Conservation (phyloP, 139 green algal species). For the Marvania coccoides region DNA sequence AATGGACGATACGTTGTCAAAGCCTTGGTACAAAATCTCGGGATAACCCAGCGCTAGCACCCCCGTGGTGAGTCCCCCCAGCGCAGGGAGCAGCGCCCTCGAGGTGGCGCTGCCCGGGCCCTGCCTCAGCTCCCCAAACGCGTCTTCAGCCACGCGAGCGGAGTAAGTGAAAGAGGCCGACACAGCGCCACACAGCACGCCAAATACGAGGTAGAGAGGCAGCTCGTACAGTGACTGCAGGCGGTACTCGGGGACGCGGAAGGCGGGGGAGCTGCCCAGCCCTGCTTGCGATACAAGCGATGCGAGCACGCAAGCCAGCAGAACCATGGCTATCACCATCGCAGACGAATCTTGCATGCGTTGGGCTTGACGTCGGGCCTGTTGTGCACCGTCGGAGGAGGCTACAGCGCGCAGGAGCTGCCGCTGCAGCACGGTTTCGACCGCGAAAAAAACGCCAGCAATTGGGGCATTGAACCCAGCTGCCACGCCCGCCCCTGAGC, state of each 20-base stretch:
- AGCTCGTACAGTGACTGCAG: constrained; percentile 55
- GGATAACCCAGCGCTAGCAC: constrained; percentile 53
- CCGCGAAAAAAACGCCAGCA: constrained; percentile 86
- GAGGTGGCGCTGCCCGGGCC: not conserved
- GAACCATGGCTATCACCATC: constrained; percentile 58
- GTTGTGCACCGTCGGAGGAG: not conserved
- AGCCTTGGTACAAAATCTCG: constrained; percentile 75
- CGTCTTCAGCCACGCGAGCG: constrained; percentile 21
- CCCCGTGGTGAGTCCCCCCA: constrained; percentile 60
- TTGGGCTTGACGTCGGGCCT: not conserved
- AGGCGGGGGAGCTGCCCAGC: constrained; percentile 55
- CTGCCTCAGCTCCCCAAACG: constrained; percentile 18
- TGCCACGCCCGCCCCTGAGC: constrained; percentile 79
- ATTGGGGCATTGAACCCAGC: constrained; percentile 94
- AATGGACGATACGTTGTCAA: constrained; percentile 71
- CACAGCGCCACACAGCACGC: constrained; percentile 52
- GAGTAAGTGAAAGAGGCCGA: constrained; percentile 37
- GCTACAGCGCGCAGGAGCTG: not conserved
- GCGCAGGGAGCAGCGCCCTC: constrained; percentile 27
- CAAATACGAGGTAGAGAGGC: constrained; percentile 66
- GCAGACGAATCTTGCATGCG: not conserved
- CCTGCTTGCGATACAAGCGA: constrained; percentile 55
- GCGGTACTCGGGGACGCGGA: constrained; percentile 52
- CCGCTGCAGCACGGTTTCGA: constrained; percentile 77
- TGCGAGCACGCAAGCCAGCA: constrained; percentile 62